Evolutionary conservation across 2,329 filamentous ascomycete species (phyloP).

Genomic region (Ramularia collo-cygni): DNA sequence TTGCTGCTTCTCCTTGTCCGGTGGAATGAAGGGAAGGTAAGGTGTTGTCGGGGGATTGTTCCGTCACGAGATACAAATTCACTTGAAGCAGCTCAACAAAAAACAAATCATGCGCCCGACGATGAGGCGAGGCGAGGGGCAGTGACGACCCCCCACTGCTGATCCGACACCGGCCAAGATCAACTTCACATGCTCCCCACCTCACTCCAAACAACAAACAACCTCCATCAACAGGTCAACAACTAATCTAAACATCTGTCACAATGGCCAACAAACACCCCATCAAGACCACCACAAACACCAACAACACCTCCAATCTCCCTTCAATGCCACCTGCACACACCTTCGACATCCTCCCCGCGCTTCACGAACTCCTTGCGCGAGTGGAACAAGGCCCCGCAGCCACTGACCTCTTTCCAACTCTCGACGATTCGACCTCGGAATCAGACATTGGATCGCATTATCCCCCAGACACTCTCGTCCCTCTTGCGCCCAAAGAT

Average conservation of each 20-base stretch:
- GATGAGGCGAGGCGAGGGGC: no score
- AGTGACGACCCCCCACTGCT: slow-evolving; percentile 3
- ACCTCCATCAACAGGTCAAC: neutral
- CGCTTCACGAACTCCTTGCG: slow-evolving; percentile 69
- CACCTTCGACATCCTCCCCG: slow-evolving; percentile 77
- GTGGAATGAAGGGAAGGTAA: no score
- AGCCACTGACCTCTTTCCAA: slow-evolving; percentile 8
- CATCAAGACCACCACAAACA: slow-evolving; percentile 18
- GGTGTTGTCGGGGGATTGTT: no score
- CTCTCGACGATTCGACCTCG: neutral
- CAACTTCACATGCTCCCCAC: neutral
- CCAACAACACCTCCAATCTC: slow-evolving; percentile 13
- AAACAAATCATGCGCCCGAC: no score
- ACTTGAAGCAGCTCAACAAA: no score
- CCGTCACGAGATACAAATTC: no score
- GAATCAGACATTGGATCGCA: slow-evolving; percentile 26
- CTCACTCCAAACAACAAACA: slow-evolving; percentile 1
- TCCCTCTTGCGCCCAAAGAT: slow-evolving; percentile 61
- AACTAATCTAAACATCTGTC: no score
- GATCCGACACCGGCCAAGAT: no score
- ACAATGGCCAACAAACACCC: slow-evolving; percentile 16
- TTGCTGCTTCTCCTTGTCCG: no score
- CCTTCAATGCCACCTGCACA: slow-evolving; percentile 62
- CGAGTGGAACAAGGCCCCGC: slow-evolving; percentile 46
- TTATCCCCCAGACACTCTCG: slow-evolving; percentile 26